Percentiles rank a stretch among this genome's conserved stretches.
These are phyloP conservation scores for Epichloe uncinata DNA, from an alignment of 2,329 filamentous ascomycete genomes.

Conservation along the genomic window DNA sequence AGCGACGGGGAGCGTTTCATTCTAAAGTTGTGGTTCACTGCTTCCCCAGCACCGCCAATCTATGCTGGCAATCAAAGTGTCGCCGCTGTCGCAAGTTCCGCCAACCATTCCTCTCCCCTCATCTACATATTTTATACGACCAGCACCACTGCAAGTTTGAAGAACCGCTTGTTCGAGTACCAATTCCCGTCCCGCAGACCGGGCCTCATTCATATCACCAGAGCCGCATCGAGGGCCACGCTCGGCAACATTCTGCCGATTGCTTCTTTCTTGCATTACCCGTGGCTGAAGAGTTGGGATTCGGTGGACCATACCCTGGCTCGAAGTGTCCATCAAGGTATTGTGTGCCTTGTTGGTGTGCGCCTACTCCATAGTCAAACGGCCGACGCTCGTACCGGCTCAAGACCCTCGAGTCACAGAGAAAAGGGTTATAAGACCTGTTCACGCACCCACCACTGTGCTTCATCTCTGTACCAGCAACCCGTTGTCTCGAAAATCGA, in stretches of 20 bases:
- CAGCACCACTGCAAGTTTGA: too few relatives aligned
- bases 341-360: neutral
- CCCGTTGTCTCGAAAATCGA: neutral
- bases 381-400: too few relatives aligned
- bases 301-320: neutral
- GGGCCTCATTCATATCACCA: neutral
- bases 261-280: neutral
- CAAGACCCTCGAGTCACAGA: neutral
- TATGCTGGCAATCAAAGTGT: too few relatives aligned
- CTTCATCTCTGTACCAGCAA: neutral
- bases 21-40: too few relatives aligned
- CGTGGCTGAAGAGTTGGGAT: neutral
- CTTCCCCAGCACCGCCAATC: too few relatives aligned
- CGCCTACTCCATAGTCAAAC: neutral
- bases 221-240: neutral
- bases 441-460: too few relatives aligned
- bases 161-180: too few relatives aligned
- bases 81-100: neutral
- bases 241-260: constrained; percentile 1
- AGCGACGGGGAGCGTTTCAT: too few relatives aligned
- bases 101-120: neutral
- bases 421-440: neutral
- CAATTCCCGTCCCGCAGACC: too few relatives aligned
- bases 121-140: neutral
- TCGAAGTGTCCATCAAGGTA: neutral